Conservation (phyloP, 257 asterid genomes). For the Solanum virginianum region DNA sequence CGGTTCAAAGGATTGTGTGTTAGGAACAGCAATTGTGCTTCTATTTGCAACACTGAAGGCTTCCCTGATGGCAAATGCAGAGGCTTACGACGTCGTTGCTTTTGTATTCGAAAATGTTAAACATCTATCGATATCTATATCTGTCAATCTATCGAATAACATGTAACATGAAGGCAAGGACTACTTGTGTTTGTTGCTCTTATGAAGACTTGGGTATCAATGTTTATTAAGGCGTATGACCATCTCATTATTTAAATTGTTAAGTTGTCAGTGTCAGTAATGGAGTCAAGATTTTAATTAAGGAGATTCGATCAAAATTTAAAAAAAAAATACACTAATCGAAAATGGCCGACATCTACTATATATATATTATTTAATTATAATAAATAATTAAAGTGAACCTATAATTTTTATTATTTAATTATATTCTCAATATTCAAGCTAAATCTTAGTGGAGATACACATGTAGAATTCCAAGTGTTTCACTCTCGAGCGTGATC, state of each 20-base stretch:
- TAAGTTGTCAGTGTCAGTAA: background rate
- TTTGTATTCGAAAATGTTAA: slow-evolving; percentile 14
- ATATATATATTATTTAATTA: too few relatives aligned
- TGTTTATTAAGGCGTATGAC: background rate
- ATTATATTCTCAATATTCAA: too few relatives aligned
- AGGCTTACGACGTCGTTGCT: slow-evolving; percentile 30
- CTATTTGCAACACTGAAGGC: slow-evolving; percentile 27
- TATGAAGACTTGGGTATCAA: background rate
- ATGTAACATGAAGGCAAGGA: background rate
- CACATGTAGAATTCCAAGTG: too few relatives aligned
- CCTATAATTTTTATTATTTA: too few relatives aligned
- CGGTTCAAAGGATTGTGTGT: slow-evolving; percentile 23
- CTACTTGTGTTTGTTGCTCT: background rate
- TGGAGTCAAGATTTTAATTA: too few relatives aligned
- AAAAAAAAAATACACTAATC: too few relatives aligned
- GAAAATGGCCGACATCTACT: too few relatives aligned
- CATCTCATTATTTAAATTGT: background rate
- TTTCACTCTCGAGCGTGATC: too few relatives aligned
- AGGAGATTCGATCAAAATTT: too few relatives aligned
- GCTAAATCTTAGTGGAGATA: too few relatives aligned
- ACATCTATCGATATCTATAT: background rate
- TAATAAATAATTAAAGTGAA: too few relatives aligned
- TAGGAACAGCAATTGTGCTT: slow-evolving; percentile 6
- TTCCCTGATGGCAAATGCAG: slow-evolving; percentile 31
- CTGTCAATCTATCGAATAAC: background rate